Percentiles rank a stretch among this genome's conserved stretches.
phyloP scores from a whole-genome alignment of 225 moss, liverwort and hornwort species.

The Straminergon stramineum region DNA sequence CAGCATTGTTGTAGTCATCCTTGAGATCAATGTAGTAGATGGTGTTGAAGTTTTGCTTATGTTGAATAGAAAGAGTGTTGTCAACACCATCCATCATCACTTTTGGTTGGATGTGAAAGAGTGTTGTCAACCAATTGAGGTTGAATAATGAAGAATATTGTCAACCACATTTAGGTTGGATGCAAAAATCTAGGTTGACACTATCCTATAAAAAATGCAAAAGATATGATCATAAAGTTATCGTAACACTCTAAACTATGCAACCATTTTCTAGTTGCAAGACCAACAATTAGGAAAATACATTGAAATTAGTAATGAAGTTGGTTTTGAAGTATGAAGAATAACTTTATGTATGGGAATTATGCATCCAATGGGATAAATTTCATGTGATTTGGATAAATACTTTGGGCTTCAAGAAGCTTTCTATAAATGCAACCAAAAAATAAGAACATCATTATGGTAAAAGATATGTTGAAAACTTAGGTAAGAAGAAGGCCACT shows the following conservation, averaged over 20 bases:
- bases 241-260: fast-evolving
- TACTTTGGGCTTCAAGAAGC: too few species aligned
- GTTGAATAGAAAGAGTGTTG: not conserved
- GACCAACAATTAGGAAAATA: not conserved
- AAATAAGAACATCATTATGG: not conserved
- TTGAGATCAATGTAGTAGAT: not conserved
- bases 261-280: not conserved
- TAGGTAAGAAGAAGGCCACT: fast-evolving
- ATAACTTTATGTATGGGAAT: not conserved
- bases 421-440: not conserved
- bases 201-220: not conserved
- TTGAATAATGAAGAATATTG: not conserved
- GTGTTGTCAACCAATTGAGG: not conserved
- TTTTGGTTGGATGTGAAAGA: not conserved
- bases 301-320: not conserved
- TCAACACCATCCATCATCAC: not conserved
- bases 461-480: not conserved
- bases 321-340: not conserved
- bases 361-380: not conserved
- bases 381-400: not conserved
- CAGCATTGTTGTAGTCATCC: fast-evolving
- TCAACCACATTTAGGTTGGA: not conserved
- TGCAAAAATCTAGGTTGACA: not conserved
- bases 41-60: not conserved
- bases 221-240: not conserved